phyloP scores from a whole-genome alignment of 805 yeast genomes.

The Lipomyces oligophaga region DNA sequence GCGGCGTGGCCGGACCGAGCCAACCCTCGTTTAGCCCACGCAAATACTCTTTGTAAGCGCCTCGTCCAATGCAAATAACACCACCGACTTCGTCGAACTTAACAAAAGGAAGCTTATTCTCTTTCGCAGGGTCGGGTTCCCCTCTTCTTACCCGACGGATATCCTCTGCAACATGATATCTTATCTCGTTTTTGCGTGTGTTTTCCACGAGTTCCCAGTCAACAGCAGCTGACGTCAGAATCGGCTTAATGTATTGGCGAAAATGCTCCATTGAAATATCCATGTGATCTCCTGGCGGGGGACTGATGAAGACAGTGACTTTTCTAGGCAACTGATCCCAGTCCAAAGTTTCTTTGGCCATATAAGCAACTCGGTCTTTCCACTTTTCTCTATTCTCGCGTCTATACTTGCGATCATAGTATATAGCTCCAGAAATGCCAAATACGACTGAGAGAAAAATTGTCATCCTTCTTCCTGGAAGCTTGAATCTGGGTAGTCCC shows the following conservation, averaged over 20 bases:
- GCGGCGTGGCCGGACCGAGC: conserved; percentile 76
- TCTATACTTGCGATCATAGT: conserved; percentile 76
- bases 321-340: conserved; percentile 57
- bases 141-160: conserved; percentile 65
- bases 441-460: conserved; percentile 76
- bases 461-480: conserved; percentile 92
- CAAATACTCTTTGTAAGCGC: conserved; percentile 89
- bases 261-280: conserved; percentile 70
- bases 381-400: conserved; percentile 59
- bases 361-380: conserved; percentile 54
- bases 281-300: conserved; percentile 92
- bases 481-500: conserved; percentile 72
- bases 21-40: conserved; percentile 92
- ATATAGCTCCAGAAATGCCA: conserved; percentile 65
- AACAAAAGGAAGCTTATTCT: conserved; percentile 32
- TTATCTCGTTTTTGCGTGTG: conserved; percentile 82
- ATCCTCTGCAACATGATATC: conserved; percentile 75
- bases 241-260: conserved; percentile 78
- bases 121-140: conserved; percentile 33
- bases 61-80: conserved; percentile 87
- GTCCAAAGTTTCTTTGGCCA: conserved; percentile 48
- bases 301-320: conserved; percentile 79
- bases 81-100: conserved; percentile 61
- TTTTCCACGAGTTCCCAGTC: conserved; percentile 78
- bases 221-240: conserved; percentile 74